Base-by-base conservation (phyloP, 371 early-diverging fungal species). In the Circinella umbellata region DNA sequence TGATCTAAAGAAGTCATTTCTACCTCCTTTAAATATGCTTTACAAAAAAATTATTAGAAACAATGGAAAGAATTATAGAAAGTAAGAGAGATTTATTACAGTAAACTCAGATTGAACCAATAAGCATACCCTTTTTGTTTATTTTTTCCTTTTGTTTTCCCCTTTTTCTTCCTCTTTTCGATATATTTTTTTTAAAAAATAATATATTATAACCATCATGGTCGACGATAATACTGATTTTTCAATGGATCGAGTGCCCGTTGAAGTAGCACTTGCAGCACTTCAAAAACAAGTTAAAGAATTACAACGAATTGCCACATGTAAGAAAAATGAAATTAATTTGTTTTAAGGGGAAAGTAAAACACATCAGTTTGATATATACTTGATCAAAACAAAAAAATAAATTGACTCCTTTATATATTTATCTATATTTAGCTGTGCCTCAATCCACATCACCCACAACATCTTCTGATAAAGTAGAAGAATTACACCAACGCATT, bases 241-340 rank as follows among this genome's bases (percentile, higher is more conserved):
- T 35, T 57, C 62, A 4, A 46, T 70, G 65, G 55, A 68, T 38
- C 61, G 67, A 10, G 76, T 75, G 27, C 81, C 81, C 65, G 77
- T 81, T 4, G 70, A 78, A 37, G 74, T 81, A 34, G 73, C 77
- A 18, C 64, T 81, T 47, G 53, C 71, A 27, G 68, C 81, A 13
- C 69, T 81, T 35, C 77, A 81, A 72, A 60, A 48, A 13, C 81
- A 81, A 68, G 67, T 81, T 7, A 67, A 76, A 37, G 79, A 78
- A 51, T 62, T 81, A n/a, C 69, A 77, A 59, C 53, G 68, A 57
- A 57, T 81, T 6, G 38, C 71, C 13, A 63, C 39, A 34, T 59
- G 61, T 67, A 70, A 47, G 72, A 59, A 63, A 74, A 34, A 27
- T 1, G 27, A 27, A 27, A 27, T 27, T 27, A 27, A 27, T 27